Base-by-base conservation (phyloP, 345 rosid genomes). In the Lepidium aucheri region DNA sequence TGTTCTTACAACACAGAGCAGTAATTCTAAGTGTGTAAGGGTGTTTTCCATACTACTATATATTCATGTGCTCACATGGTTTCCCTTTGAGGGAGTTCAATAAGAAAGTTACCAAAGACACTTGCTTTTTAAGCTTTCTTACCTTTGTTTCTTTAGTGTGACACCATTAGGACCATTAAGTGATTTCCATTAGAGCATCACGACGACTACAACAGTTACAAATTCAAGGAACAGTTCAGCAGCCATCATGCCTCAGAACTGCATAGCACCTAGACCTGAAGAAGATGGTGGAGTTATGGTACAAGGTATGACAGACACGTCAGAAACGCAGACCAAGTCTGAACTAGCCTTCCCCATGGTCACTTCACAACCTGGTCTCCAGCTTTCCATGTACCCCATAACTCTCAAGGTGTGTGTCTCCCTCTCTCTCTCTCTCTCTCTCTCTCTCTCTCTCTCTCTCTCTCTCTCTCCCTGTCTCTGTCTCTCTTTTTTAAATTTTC, bases 321-420 rank as follows among this genome's bases (percentile, higher is more conserved):
- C 81, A 33, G 84, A 73, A 64, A 65, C 80, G 60, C 79, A 79
- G 44, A 77, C 51, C 74, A 69, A 42, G 55, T 43, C 84, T 67
- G 79, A 70, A 50, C 70, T 67, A 63, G 62, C 80, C 54, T 77
- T 79, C 79, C 81, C 85, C 39, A 54, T 56, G 41, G 69, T 41
- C 47, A 74, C 76, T 52, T 63, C 85, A 56, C 89, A 78, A 53
- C 75, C 83, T 62, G 65, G 70, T 54, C 68, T 80, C 71, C 86
- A 81, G 38, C 69, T 70, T 51, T 14, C 74, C 72, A 64, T 72
- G 70, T 84, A 40, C 69, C 96, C 91, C 44, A 84, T 86, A 12
- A 85, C 91, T 67, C 74, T 93, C 76, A 93, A 93, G 98, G 98
- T 93, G 32, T 62, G 39, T 67, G 8, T 52, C 45, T 56, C 58